phyloP scores from a whole-genome alignment of 495 filamentous ascomycete genomes.

The Neurospora sp. region DNA sequence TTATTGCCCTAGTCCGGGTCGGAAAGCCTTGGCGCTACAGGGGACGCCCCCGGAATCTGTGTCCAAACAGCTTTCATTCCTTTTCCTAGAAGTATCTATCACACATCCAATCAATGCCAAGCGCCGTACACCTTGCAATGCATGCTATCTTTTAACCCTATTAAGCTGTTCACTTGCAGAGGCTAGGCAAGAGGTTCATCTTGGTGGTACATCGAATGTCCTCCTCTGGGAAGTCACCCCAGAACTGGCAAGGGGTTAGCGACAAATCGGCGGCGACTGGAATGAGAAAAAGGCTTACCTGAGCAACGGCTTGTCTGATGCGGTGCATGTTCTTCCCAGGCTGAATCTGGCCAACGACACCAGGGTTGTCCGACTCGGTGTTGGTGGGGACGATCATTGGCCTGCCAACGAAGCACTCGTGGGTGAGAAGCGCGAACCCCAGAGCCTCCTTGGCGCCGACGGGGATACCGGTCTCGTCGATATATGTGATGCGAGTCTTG shows the following conservation, averaged over 20 bases:
- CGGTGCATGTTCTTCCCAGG: background rate
- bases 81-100: background rate
- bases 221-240: background rate
- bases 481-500: background rate
- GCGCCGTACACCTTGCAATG: background rate
- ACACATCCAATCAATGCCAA: background rate
- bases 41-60: background rate
- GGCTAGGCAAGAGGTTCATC: background rate
- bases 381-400: background rate
- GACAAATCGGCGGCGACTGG: background rate
- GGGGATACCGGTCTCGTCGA: background rate
- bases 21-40: background rate
- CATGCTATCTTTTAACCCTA: background rate
- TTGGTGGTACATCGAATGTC: background rate
- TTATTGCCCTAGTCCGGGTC: background rate
- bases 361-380: background rate
- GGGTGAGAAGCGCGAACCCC: background rate
- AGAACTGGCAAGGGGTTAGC: background rate
- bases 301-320: background rate
- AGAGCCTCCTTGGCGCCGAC: background rate
- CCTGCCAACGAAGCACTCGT: background rate
- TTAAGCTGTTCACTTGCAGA: background rate
- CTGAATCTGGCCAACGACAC: background rate
- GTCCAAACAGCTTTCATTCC: background rate
- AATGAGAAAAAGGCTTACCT: background rate